Conservation (phyloP, 805 yeast genomes). For the Sugiyamaella marilandica region DNA sequence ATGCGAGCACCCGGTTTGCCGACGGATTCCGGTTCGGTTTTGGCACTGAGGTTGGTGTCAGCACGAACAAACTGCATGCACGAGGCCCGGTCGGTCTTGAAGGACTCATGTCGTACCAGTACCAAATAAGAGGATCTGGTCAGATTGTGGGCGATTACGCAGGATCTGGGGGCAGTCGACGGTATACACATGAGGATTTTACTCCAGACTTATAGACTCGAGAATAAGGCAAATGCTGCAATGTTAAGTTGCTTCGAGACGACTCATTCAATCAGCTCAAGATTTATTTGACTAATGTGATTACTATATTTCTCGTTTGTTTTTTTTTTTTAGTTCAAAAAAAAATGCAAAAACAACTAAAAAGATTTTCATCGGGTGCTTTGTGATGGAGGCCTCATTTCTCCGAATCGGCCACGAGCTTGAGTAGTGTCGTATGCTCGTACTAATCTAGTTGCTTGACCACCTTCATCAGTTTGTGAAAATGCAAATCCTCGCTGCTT, state of each 20-base stretch:
- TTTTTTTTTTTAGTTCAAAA: too few species aligned
- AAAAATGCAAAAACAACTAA: too few species aligned
- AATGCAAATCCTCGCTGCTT: slow-evolving; percentile 98
- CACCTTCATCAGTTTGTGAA: slow-evolving; percentile 93
- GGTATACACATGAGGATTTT: slow-evolving; percentile 55
- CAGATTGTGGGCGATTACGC: slow-evolving; percentile 87
- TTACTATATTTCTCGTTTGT: too few species aligned
- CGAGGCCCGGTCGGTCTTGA: slow-evolving; percentile 98
- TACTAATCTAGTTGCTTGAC: slow-evolving; percentile 76
- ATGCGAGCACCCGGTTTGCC: slow-evolving; percentile 93
- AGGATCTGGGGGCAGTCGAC: slow-evolving; percentile 86
- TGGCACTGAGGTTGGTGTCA: slow-evolving; percentile 97
- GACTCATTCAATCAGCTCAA: too few species aligned
- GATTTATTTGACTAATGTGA: too few species aligned
- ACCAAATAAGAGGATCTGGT: slow-evolving; percentile 86
- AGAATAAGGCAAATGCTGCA: too few species aligned
- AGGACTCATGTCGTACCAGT: slow-evolving; percentile 93
- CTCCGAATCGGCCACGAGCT: slow-evolving; percentile 70
- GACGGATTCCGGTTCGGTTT: slow-evolving; percentile 98
- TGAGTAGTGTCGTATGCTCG: slow-evolving; percentile 94
- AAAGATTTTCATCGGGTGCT: too few species aligned
- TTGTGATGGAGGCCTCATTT: slow-evolving; percentile 31
- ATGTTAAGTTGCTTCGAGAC: too few species aligned
- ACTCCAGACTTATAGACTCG: slow-evolving; percentile 4
- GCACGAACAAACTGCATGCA: slow-evolving; percentile 95